Evolutionary conservation across 192 early-diverging fungal species (phyloP), one percentile per base, ranked within the genome.

Genomic region (Entophlyctis helioformis): DNA sequence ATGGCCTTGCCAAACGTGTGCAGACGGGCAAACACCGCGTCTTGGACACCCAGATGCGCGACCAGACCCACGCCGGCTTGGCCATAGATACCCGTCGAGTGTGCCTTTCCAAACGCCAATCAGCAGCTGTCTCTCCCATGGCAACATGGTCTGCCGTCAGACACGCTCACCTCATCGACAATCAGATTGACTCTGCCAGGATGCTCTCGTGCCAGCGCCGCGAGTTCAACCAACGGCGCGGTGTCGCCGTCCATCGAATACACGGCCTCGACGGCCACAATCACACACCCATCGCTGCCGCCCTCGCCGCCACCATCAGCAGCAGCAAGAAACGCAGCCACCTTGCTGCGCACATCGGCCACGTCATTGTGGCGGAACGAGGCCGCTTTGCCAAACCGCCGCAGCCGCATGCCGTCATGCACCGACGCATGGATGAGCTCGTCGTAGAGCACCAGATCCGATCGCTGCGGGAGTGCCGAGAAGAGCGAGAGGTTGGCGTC

Each of bases 181-280:
- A 86, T 67, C 11, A 89, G 46, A 59, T 77, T 63, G 0, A 75
- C 72, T 34, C 76, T 77, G 10, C 61, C 57, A 22, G 53, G 48
- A 4, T 41, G 19, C n/a, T 59, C 60, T 13, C 61, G n/a, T 0
- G n/a, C n/a, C n/a, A 37, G 24, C 16, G 47, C 1, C 1, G 82
- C 72, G 18, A 89, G 78, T 19, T 86, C 79, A 18, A 21, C 39
- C 16, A 89, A 51, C 0, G 82, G 82, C 8, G 83, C 76, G 5
- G 72, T 53, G 56, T 85, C 81, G 0, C 87, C 87, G 60, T 89
- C 87, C 87, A 89, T 89, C 0, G 79, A 82, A 55, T 89, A 89
- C 10, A 87, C 64, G 5, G 76, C 60, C 60, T 87, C 85, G 5
- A 87, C 78, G 1, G 80, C 78, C 7, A 89, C 66, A 70, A 86